These are phyloP conservation scores for Comarum palustre DNA, from an alignment of 306 rosid genomes.

Conservation along the genomic window DNA sequence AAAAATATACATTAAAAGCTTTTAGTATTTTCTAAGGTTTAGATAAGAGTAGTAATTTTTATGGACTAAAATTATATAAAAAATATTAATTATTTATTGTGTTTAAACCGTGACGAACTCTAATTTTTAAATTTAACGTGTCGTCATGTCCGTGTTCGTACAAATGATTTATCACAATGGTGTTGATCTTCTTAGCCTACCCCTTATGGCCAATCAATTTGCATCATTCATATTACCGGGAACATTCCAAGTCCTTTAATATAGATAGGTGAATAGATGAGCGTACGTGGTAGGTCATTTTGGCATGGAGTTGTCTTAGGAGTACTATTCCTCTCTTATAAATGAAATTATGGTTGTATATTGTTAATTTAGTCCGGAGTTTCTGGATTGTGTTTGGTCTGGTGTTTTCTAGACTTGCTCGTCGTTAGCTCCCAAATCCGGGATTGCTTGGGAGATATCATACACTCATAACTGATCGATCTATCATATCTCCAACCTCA, in stretches of 20 bases:
- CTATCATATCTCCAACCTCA: background rate
- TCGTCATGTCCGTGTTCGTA: no score
- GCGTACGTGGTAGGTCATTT: conserved; percentile 9
- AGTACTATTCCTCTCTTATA: background rate
- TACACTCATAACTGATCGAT: background rate
- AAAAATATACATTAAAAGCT: no score
- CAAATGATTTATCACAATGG: background rate
- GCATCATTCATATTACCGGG: background rate
- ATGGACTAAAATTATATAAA: no score
- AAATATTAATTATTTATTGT: no score
- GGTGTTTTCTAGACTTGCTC: background rate
- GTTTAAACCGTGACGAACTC: no score
- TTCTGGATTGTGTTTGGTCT: conserved; percentile 31
- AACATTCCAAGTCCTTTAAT: background rate
- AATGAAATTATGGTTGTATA: background rate
- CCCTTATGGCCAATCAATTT: background rate
- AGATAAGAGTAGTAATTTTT: no score
- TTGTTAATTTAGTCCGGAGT: conserved; percentile 20
- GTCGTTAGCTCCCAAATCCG: conserved; percentile 12
- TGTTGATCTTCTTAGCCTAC: background rate
- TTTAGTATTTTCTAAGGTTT: no score
- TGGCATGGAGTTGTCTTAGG: conserved; percentile 15
- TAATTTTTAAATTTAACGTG: no score
- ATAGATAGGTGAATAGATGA: background rate
- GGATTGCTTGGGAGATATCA: conserved; percentile 3